Conservation (phyloP, 176 grass and related monocot species). For the Aegilops sharonensis region DNA sequence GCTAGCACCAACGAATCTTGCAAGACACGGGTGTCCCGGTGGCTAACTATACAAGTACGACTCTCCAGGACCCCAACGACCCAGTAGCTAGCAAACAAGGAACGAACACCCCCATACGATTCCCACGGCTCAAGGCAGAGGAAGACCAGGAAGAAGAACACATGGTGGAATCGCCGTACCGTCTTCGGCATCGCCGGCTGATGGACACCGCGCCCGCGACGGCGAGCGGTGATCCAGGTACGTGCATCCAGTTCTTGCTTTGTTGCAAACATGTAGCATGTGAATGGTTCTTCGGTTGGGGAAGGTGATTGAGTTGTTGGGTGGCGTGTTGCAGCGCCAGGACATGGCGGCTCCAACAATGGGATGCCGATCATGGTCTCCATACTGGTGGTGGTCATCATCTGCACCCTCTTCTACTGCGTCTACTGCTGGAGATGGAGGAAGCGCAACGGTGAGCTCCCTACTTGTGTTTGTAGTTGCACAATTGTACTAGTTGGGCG, state of each 20-base stretch:
- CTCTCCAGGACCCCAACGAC: slow-evolving; percentile 26
- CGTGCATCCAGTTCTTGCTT: background rate
- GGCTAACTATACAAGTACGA: slow-evolving; percentile 16
- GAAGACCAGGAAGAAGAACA: background rate
- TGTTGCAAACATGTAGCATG: too few relatives aligned
- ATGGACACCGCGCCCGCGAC: slow-evolving; percentile 20
- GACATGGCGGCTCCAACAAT: slow-evolving; percentile 40
- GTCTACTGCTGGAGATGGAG: slow-evolving; percentile 97
- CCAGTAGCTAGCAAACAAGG: background rate
- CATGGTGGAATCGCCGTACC: slow-evolving; percentile 16
- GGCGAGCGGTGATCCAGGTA: slow-evolving; percentile 7
- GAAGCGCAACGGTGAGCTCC: slow-evolving; percentile 75
- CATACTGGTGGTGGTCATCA: slow-evolving; percentile 65
- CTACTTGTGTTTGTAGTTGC: too few relatives aligned
- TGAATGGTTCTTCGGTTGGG: background rate
- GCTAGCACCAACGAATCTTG: slow-evolving; percentile 10
- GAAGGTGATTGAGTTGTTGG: background rate
- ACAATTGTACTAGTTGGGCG: too few relatives aligned
- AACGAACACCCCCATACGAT: slow-evolving; percentile 17
- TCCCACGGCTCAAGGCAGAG: slow-evolving; percentile 23
- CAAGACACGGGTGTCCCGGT: background rate
- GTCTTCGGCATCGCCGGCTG: slow-evolving; percentile 38
- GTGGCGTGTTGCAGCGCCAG: background rate
- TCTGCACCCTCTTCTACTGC: slow-evolving; percentile 64
- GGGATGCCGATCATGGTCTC: slow-evolving; percentile 74